Evolutionary conservation across 2,329 filamentous ascomycete species (phyloP), one percentile per base, ranked within the genome.

Genomic region (Berkeleyomyces rouxiae): DNA sequence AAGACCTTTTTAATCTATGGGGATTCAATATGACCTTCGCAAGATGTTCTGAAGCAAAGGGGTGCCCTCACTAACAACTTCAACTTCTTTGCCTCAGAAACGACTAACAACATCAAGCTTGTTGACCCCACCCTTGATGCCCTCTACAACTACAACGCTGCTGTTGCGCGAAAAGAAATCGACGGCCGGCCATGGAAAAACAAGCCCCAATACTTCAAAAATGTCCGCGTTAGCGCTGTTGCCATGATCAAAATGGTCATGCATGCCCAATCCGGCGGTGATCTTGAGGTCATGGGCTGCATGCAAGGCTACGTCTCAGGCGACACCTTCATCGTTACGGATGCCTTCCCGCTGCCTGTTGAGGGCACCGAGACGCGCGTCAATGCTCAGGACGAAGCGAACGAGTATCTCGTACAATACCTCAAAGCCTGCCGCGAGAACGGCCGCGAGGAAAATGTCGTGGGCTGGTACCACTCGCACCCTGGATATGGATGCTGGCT

Each of bases 201-300:
- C 57, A 85, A 96, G 70, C 85, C 87, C 0, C 81, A 90, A 73
- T 85, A 96, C 78, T 99, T 97, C 82, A 95, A 92, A 72, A 82
- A 87, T 61, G 90, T 97, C 57, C 89, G 91, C 69, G 92, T 99
- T 74, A 95, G 89, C 61, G 90, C 93, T 64, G 86, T 96, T 10
- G 93, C 93, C 4, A 82, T 99, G 64, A 82, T 97, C 68, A 99
- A 99, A 77, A 99, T 99, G 93, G 90, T 95, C 67, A 97, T 96
- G 88, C 93, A 99, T 73, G 93, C 93, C 7, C 88, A 93, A n/a
- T 91, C 90, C 0, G 93, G 93, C 67, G 92, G 93, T 63, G 84
- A 83, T 37, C 81, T 97, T 67, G 93, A 99, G 77, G 82, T 99
- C 69, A 99, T 99, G 93, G 93, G 93, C 63, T 74, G 99, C 68